These are phyloP conservation scores for Populus alba DNA, from an alignment of 345 rosid genomes.

Conservation along the genomic window DNA sequence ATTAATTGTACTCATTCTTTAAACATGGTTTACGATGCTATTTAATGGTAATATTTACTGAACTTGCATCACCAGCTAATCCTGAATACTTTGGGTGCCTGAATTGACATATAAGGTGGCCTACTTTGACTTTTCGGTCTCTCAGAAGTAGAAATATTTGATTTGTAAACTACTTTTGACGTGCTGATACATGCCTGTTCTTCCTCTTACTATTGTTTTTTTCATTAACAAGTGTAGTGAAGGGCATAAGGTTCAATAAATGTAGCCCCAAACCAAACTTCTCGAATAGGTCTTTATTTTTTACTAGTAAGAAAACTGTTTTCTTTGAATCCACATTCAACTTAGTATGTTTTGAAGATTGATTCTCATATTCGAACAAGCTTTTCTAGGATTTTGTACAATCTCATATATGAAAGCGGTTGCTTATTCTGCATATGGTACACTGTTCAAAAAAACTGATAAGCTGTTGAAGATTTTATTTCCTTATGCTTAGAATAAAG, in stretches of 20 bases:
- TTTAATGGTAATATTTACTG: not conserved
- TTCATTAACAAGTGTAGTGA: not conserved
- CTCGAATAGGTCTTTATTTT: not conserved
- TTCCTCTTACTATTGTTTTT: not conserved
- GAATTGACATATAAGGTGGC: not conserved
- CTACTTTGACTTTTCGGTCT: not conserved
- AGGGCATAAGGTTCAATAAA: not conserved
- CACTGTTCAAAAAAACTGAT: not conserved
- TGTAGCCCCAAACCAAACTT: not conserved
- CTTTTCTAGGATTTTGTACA: too few relatives aligned
- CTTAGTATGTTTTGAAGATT: too few relatives aligned
- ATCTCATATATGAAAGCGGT: too few relatives aligned
- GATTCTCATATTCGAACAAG: too few relatives aligned
- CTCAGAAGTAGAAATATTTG: not conserved
- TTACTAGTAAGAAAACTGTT: too few relatives aligned
- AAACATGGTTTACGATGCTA: not conserved
- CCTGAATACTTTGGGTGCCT: not conserved
- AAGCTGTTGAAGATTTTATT: not conserved
- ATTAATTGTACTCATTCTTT: constrained; percentile 12
- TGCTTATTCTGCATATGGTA: too few relatives aligned
- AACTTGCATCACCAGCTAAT: not conserved
- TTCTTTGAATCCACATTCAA: too few relatives aligned
- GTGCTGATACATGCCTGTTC: not conserved
- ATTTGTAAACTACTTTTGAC: not conserved
- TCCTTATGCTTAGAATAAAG: constrained; percentile 2